A percentile compares a stretch with the other conserved stretches of the same genome.
These are phyloP conservation scores for Umbelopsis sp. DNA, from an alignment of 192 early-diverging fungal species.

Conservation along the genomic window DNA sequence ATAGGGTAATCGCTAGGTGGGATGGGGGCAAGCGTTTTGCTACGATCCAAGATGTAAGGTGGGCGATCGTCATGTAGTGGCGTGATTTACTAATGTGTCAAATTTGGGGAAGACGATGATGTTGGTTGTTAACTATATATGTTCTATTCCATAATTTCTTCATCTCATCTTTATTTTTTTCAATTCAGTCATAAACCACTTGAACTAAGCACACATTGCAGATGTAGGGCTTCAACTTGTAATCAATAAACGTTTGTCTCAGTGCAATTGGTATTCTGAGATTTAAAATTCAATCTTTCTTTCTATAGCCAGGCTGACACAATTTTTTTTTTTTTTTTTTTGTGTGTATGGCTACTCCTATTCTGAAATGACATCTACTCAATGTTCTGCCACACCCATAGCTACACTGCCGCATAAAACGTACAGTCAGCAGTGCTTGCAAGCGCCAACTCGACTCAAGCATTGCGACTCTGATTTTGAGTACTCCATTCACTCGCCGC, in stretches of 20 bases:
- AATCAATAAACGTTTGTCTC: too few species aligned
- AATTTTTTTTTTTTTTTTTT: neutral
- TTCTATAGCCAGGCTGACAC: neutral
- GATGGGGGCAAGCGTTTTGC: neutral
- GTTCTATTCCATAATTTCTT: too few species aligned
- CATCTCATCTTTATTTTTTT: too few species aligned
- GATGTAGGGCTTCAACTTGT: too few species aligned
- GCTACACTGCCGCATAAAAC: neutral
- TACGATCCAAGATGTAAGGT: neutral
- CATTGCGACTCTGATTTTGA: constrained; percentile 38
- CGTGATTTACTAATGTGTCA: neutral
- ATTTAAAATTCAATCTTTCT: neutral
- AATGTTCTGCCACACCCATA: neutral
- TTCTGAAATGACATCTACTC: neutral
- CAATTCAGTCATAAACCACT: too few species aligned
- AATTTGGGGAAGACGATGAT: too few species aligned
- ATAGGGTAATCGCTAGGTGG: too few species aligned
- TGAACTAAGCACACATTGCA: too few species aligned
- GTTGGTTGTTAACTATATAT: too few species aligned
- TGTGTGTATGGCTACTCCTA: neutral
- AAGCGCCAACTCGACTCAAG: constrained; percentile 22
- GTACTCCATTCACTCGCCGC: constrained; percentile 49
- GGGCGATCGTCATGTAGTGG: neutral
- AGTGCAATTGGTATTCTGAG: neutral
- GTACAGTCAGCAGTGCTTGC: constrained; percentile 2